A percentile compares a stretch with the other conserved stretches of the same genome.
Evolutionary conservation across 139 green algal genomes (phyloP).

Genomic region (Zygnema cylindricum): DNA sequence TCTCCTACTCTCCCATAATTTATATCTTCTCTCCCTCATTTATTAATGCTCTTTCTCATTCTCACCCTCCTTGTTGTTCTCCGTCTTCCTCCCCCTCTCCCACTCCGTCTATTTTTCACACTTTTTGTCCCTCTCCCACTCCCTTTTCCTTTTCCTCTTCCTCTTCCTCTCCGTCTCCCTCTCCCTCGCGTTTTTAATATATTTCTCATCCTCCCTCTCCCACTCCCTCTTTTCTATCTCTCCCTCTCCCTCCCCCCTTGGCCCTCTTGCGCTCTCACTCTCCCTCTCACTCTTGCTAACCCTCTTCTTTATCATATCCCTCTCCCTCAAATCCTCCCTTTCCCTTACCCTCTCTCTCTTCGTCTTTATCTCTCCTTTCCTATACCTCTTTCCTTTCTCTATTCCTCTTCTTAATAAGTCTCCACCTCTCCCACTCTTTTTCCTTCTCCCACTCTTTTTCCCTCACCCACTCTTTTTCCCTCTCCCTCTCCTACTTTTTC

Average conservation of each 20-base stretch:
- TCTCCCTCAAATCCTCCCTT: background rate
- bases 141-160: conserved; percentile 40
- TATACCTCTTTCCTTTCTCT: background rate
- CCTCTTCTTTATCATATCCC: background rate
- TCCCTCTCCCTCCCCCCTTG: background rate
- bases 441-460: too few relatives aligned
- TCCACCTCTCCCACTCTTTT: too few relatives aligned
- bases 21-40: too few relatives aligned
- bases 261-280: background rate
- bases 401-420: background rate
- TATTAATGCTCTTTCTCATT: too few relatives aligned
- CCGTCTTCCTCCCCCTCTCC: background rate
- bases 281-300: background rate
- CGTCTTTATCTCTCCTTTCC: too few relatives aligned
- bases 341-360: background rate
- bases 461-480: too few relatives aligned
- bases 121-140: background rate
- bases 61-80: background rate
- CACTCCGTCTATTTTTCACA: background rate
- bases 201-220: background rate
- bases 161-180: conserved; percentile 49
- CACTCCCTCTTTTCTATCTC: background rate
- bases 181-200: conserved; percentile 37
- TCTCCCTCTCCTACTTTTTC: too few relatives aligned
- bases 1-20: too few relatives aligned